A percentile compares a stretch with the other conserved stretches of the same genome.
Evolutionary conservation across 495 filamentous ascomycete genomes (phyloP).

Genomic region (Sporormia fimetaria): DNA sequence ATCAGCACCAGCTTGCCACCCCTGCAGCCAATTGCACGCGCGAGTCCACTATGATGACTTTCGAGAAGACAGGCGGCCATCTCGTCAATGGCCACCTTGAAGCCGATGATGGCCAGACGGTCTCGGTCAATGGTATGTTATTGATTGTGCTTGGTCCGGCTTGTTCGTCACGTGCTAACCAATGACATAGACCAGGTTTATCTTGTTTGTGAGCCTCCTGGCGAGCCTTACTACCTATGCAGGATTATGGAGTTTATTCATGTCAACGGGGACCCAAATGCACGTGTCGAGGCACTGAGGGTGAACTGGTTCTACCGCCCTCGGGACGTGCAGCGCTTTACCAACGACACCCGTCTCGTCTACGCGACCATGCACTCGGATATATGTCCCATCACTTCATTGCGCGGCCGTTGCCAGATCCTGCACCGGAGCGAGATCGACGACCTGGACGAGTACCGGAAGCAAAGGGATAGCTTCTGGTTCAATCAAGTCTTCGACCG

Average conservation of each 20-base stretch:
- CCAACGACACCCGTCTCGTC: slow-evolving; percentile 74
- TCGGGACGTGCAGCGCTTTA: slow-evolving; percentile 85
- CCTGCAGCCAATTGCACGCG: slow-evolving; percentile 16
- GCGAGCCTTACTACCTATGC: slow-evolving; percentile 94
- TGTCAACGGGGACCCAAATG: slow-evolving; percentile 50
- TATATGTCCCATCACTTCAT: slow-evolving; percentile 76
- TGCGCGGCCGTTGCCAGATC: slow-evolving; percentile 88
- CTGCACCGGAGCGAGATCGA: slow-evolving; percentile 75
- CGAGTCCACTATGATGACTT: slow-evolving; percentile 72
- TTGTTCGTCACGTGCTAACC: slow-evolving; percentile 6
- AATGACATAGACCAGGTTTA: slow-evolving; percentile 74
- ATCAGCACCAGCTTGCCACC: too few relatives aligned
- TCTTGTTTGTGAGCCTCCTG: slow-evolving; percentile 92
- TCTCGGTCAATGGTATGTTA: slow-evolving; percentile 77
- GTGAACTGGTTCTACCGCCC: slow-evolving; percentile 99
- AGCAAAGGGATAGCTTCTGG: slow-evolving; percentile 77
- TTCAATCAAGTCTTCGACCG: slow-evolving; percentile 96
- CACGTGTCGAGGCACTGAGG: slow-evolving; percentile 73
- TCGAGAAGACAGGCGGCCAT: slow-evolving; percentile 55
- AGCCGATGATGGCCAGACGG: slow-evolving; percentile 80
- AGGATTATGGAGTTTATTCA: slow-evolving; percentile 97
- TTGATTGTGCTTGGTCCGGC: not conserved
- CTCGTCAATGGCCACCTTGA: slow-evolving; percentile 68
- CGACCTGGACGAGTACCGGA: slow-evolving; percentile 73
- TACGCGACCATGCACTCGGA: slow-evolving; percentile 99